Percentiles rank a stretch among this genome's conserved stretches.
Conservation (phyloP, 805 yeast species). For the Kregervanrija delftensis region DNA sequence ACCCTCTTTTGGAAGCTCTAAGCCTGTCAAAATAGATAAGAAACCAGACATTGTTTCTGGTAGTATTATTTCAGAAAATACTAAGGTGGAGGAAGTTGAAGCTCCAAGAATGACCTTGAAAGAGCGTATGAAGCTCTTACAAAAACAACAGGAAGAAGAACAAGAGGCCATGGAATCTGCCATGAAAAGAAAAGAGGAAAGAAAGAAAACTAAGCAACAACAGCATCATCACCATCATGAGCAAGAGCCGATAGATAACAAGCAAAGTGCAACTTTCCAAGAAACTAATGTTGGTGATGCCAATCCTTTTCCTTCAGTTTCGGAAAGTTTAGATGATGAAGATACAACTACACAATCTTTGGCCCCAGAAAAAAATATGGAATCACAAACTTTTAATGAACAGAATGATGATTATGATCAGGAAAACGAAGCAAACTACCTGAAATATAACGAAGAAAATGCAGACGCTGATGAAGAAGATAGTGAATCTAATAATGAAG, state of each 20-base stretch:
- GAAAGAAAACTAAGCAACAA: conserved; percentile 21
- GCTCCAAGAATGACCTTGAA: conserved; percentile 75
- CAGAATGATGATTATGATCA: conserved; percentile 11
- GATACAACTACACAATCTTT: too few species aligned
- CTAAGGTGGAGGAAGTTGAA: conserved; percentile 37
- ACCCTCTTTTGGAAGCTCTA: conserved; percentile 20
- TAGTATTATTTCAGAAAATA: conserved; percentile 18
- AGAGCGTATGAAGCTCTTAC: conserved; percentile 80
- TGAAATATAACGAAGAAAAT: conserved; percentile 1
- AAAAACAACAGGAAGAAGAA: conserved; percentile 74
- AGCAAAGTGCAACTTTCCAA: background rate
- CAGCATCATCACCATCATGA: background rate
- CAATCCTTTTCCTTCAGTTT: too few species aligned
- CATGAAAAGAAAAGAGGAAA: conserved; percentile 44
- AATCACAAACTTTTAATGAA: background rate
- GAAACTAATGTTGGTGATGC: background rate
- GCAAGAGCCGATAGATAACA: conserved; percentile 3
- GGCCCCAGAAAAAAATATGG: background rate
- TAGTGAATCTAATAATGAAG: conserved; percentile 15
- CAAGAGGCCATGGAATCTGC: conserved; percentile 61
- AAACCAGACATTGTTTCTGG: conserved; percentile 15
- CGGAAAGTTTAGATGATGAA: too few species aligned
- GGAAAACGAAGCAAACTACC: conserved; percentile 18
- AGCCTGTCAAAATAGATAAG: conserved; percentile 9
- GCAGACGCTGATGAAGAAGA: conserved; percentile 20